These are phyloP conservation scores for Chaetothyriales sp. DNA, from an alignment of 2,329 filamentous ascomycete genomes.

Conservation along the genomic window DNA sequence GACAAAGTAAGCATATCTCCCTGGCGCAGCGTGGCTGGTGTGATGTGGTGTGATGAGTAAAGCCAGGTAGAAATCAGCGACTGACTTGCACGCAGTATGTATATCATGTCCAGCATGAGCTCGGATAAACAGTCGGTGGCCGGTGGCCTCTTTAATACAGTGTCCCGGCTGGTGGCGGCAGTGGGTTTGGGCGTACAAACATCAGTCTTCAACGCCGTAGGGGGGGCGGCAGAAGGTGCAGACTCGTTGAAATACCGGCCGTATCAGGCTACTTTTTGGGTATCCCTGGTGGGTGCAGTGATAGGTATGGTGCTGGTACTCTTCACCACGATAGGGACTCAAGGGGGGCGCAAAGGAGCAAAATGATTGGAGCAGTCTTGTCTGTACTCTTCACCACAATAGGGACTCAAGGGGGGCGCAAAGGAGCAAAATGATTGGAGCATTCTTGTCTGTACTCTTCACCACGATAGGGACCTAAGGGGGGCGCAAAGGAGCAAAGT, in stretches of 20 bases:
- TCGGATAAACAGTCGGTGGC: slow-evolving; percentile 51
- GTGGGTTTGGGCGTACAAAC: slow-evolving; percentile 50
- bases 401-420: slow-evolving; percentile 14
- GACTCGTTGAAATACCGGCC: slow-evolving; percentile 12
- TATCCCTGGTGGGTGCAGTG: slow-evolving; percentile 13
- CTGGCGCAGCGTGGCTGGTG: slow-evolving; percentile 22
- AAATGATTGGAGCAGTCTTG: no score
- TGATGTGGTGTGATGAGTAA: no score
- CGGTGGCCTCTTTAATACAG: slow-evolving; percentile 55
- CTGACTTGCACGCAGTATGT: slow-evolving; percentile 34
- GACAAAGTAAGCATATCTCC: slow-evolving; percentile 32
- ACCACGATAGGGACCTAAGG: slow-evolving; percentile 17
- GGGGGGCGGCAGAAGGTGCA: slow-evolving; percentile 8
- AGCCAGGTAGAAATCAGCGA: neutral
- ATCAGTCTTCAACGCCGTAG: slow-evolving; percentile 25
- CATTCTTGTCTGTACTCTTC: no score
- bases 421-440: slow-evolving; percentile 5
- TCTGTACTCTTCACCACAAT: slow-evolving; percentile 18
- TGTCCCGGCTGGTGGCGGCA: slow-evolving; percentile 46
- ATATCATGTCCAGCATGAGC: slow-evolving; percentile 53
- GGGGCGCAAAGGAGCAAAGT: slow-evolving; percentile 7
- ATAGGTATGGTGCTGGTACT: slow-evolving; percentile 15
- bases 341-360: slow-evolving; percentile 12
- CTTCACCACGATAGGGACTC: slow-evolving; percentile 16
- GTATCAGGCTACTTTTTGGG: slow-evolving; percentile 19